Evolutionary conservation across 371 early-diverging fungal species (phyloP), one percentile per base, ranked within the genome.

Genomic region (Mortierella sp.): DNA sequence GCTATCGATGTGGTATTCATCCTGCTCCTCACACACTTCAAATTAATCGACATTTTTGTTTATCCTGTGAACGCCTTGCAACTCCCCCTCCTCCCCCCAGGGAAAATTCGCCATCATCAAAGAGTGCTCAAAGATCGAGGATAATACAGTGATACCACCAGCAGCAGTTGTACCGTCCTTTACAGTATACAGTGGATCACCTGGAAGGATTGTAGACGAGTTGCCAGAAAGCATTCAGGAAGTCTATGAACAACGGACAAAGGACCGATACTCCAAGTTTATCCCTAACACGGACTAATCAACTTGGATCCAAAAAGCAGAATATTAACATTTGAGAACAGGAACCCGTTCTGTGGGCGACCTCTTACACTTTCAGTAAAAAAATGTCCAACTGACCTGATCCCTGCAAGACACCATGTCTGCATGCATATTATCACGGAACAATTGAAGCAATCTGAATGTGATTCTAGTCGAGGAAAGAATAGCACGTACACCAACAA

Each of bases 81-180:
- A 4, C 4, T 34, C n/a, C n/a, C n/a, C n/a, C n/a, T n/a, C n/a
- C n/a, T n/a, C n/a, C 13, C 23, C 27, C 30, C 74, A 95, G 96
- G 96, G 98, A 3, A 88, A 96, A 19, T 97, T 96, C 80, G 91
- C 94, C 4, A 92, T 97, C 41, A 96, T 98, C 52, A 97, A 97
- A 78, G 97, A 97, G 66, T 94, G 95, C 58, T 89, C 90, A 55
- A 82, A 89, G 61, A 95, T 98, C 30, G 90, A 94, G 53, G 97
- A 97, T 69, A 90, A 91, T 56, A 90, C 97, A 0, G 93, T 97
- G 9, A 89, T 98, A 28, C 91, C 97, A 24, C 94, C 98, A 10
- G 93, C 96, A 67, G 86, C 96, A 1, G 94, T 98, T 4, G 86
- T 98, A 0, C 94, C 98, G 27, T 90, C 96, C 4, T 96, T 94